phyloP scores from a whole-genome alignment of 179 eudicot genomes.

The Drosera spatulata region DNA sequence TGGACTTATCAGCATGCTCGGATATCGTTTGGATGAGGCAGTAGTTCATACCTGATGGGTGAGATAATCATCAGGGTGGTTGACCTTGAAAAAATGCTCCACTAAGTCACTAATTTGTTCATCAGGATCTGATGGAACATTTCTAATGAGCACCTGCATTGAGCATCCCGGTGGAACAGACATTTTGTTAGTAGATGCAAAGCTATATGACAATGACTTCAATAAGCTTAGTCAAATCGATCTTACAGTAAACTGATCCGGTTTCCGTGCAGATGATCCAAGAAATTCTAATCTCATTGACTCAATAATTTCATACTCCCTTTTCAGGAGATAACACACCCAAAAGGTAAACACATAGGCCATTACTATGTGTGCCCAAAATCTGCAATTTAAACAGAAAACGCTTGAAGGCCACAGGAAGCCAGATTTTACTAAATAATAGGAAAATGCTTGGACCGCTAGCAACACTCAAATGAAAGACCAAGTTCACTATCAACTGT shows the following conservation, averaged over 20 bases:
- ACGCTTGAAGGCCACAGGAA: too few relatives aligned
- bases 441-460: too few relatives aligned
- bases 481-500: too few relatives aligned
- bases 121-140: conserved; percentile 83
- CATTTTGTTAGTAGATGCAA: neutral
- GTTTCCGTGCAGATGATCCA: conserved; percentile 58
- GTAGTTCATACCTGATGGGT: conserved; percentile 35
- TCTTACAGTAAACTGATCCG: conserved; percentile 96
- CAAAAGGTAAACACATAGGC: conserved; percentile 77
- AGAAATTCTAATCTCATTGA: conserved; percentile 62
- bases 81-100: conserved; percentile 54
- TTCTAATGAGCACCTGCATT: conserved; percentile 54
- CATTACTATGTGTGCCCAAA: conserved; percentile 66
- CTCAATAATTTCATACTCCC: conserved; percentile 61
- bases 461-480: too few relatives aligned
- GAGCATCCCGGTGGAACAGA: neutral
- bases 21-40: neutral
- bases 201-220: neutral
- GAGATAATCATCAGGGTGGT: conserved; percentile 53
- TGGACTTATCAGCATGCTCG: neutral
- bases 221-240: neutral
- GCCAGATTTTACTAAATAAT: too few relatives aligned
- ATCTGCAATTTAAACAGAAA: conserved; percentile 24
- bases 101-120: conserved; percentile 61
- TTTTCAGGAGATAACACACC: conserved; percentile 62